Base-by-base conservation (phyloP, 129 eudicot species). In the Saussurea involucrata region DNA sequence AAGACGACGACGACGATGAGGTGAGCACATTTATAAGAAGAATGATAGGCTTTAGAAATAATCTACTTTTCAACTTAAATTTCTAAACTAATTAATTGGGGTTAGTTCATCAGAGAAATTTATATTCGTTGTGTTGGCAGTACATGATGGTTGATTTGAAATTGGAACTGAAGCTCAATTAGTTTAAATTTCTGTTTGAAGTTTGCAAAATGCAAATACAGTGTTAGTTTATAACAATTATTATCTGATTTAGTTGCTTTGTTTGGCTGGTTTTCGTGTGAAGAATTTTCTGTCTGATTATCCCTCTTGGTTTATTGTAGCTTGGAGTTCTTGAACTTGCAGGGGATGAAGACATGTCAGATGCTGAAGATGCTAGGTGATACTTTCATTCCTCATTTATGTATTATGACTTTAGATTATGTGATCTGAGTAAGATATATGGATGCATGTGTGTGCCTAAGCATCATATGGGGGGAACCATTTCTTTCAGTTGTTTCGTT, bases 241-340 rank as follows among this genome's bases (percentile, higher is more conserved):
- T 64, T 15, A n/a, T 25, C 24, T 53, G 4, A 24, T 58, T 58
- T 63, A 24, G 70, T 24, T 53, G 55, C 7, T 63, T 25, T 22
- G 6, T 20, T 18, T 44, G 29, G 33, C 13, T 46, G 46, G 58
- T 76, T 21, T 12, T 34, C 10, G 5, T 13, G 29, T 32, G n/a
- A 13, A 20, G 34, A 10, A 21, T 40, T 64, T 69, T 20, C 55
- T 24, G 11, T 65, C 61, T 77, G 40, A 63, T 37, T 7, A 31
- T 57, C 33, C 13, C 33, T 65, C 22, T 60, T 78, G 58, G 12
- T 12, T 36, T 67, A 20, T 22, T 83, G 89, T 63, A 94, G 98
- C 84, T 92, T 80, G 96, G 91, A 76, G 58, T 90, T 31, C 70
- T 93, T 67, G 91, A 83, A 28, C 68, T 83, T 44, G 57, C 76